Percentiles rank a stretch among this genome's conserved stretches.
Conservation (phyloP, 164 flowering plant species). For the Berberis thunbergii region DNA sequence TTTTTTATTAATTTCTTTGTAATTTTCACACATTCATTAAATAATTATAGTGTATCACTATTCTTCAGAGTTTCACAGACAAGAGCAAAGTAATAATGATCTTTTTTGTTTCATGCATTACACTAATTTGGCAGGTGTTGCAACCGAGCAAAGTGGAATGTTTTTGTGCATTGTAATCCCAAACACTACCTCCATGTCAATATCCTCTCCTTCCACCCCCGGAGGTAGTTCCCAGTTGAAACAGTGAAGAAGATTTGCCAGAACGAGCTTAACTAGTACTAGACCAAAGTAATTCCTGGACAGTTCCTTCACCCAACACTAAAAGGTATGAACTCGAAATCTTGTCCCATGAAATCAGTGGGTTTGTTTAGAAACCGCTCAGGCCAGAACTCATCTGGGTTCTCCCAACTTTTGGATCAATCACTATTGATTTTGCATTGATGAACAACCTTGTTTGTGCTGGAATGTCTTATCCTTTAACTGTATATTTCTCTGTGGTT, state of each 20-base stretch:
- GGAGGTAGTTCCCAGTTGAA: conserved; percentile 46
- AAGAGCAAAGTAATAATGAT: neutral
- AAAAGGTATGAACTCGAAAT: conserved; percentile 28
- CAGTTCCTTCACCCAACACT: conserved; percentile 33
- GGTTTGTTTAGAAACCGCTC: conserved; percentile 23
- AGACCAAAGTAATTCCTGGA: conserved; percentile 22
- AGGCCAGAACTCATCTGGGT: conserved; percentile 26
- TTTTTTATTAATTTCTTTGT: neutral
- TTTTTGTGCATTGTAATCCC: conserved; percentile 19
- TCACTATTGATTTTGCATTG: conserved; percentile 19
- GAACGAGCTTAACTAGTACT: conserved; percentile 15
- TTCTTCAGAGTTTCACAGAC: neutral
- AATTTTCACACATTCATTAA: neutral
- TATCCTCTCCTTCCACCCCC: conserved; percentile 28
- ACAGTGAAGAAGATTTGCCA: conserved; percentile 34
- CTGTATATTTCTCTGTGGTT: conserved; percentile 14
- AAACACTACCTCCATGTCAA: conserved; percentile 32
- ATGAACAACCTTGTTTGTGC: conserved; percentile 24
- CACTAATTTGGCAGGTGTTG: neutral
- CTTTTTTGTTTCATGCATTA: neutral
- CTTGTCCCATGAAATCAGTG: conserved; percentile 20
- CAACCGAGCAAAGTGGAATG: neutral
- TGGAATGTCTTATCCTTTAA: conserved; percentile 23
- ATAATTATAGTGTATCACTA: no score
- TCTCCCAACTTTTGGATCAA: conserved; percentile 26